These are phyloP conservation scores for Codiaeum variegatum DNA, from an alignment of 441 rosid species.

Conservation along the genomic window DNA sequence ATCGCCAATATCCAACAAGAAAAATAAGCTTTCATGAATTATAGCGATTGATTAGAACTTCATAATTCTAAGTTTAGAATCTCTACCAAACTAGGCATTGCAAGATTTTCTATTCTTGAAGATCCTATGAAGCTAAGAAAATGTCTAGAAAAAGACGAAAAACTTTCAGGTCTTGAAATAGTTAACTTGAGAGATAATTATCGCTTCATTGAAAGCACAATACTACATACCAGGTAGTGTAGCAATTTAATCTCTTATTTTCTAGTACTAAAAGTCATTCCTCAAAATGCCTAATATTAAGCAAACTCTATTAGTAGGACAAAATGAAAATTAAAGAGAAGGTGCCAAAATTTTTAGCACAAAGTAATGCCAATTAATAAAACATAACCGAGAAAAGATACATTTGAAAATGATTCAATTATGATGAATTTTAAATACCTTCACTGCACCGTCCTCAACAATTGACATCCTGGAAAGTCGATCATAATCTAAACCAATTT, in stretches of 20 bases:
- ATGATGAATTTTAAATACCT: conserved; percentile 30
- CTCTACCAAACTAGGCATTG: not conserved
- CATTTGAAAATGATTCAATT: not conserved
- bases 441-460: conserved; percentile 53
- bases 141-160: not conserved
- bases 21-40: not conserved
- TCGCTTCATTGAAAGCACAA: not conserved
- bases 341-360: not conserved
- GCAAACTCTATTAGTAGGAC: not conserved
- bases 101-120: not conserved
- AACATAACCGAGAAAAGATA: not conserved
- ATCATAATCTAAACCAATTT: conserved; percentile 45
- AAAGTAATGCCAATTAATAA: not conserved
- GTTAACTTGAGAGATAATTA: not conserved
- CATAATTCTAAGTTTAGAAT: not conserved
- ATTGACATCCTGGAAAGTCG: conserved; percentile 50
- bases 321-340: not conserved
- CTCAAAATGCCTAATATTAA: not conserved
- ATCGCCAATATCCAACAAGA: not conserved
- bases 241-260: not conserved
- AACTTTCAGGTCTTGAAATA: not conserved
- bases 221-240: not conserved
- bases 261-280: not conserved
- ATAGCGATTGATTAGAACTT: not conserved
- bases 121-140: not conserved